A percentile compares a stretch with the other conserved stretches of the same genome.
Conservation (phyloP, 768 basidiomycete genomes). For the Pilatotrama ljubarskyi region DNA sequence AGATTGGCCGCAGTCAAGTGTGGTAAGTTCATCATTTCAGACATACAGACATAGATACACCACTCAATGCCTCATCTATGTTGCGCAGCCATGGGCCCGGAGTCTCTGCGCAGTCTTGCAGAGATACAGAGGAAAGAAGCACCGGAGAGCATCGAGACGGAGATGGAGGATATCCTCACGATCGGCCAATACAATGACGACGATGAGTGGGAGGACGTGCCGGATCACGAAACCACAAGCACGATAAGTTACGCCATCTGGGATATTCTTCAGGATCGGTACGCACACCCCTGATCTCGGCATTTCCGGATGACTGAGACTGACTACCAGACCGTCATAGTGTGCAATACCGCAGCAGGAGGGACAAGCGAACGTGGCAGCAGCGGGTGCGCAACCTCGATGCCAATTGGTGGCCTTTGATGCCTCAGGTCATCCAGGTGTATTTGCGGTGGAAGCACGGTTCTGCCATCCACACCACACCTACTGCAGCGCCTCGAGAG, state of each 20-base stretch:
- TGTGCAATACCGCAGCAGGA: background rate
- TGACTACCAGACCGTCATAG: background rate
- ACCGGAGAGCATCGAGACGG: background rate
- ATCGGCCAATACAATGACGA: background rate
- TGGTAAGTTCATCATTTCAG: too few species aligned
- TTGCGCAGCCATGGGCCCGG: background rate
- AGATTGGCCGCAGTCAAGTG: too few species aligned
- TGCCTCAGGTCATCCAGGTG: background rate
- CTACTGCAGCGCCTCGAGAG: background rate
- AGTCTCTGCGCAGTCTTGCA: background rate
- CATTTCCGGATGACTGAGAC: too few species aligned
- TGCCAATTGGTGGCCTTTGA: conserved; percentile 1
- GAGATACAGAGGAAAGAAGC: background rate
- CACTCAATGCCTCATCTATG: too few species aligned
- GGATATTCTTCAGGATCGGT: background rate
- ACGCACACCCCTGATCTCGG: too few species aligned
- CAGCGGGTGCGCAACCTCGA: conserved; percentile 2
- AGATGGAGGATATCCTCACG: background rate
- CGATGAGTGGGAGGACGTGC: background rate
- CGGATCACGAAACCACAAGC: background rate
- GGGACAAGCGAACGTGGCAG: conserved; percentile 9
- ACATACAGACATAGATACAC: too few species aligned
- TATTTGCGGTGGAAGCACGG: conserved; percentile 9
- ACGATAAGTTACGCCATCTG: background rate
- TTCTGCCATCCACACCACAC: too few species aligned